Evolutionary conservation across 805 yeast genomes (phyloP).

Genomic region (Zygotorulaspora chibaensis): DNA sequence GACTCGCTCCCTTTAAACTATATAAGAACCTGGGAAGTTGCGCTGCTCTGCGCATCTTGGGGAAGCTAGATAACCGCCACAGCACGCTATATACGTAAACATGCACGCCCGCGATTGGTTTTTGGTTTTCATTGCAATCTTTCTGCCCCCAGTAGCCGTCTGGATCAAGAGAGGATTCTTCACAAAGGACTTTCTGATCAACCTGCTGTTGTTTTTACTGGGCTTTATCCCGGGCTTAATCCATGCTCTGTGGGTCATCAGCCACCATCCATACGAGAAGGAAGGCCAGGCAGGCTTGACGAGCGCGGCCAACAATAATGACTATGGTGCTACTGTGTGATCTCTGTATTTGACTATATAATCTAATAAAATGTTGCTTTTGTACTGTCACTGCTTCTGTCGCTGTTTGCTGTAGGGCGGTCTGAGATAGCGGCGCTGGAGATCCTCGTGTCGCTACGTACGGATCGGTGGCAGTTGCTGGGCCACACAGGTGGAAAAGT

Average conservation of each 20-base stretch:
- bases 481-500: too few species aligned
- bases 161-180: slow-evolving; percentile 58
- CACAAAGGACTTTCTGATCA: slow-evolving; percentile 43
- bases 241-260: slow-evolving; percentile 64
- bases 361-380: not conserved
- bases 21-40: not conserved
- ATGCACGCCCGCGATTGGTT: slow-evolving; percentile 30
- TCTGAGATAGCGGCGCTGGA: too few species aligned
- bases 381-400: too few species aligned
- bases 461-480: too few species aligned
- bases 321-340: slow-evolving; percentile 15
- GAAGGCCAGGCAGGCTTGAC: slow-evolving; percentile 11
- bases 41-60: too few species aligned
- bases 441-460: too few species aligned
- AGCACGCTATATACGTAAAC: not conserved
- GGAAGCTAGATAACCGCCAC: not conserved
- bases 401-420: too few species aligned
- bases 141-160: slow-evolving; percentile 71
- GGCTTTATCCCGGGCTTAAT: slow-evolving; percentile 69
- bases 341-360: not conserved
- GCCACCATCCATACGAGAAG: slow-evolving; percentile 46
- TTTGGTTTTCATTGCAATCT: slow-evolving; percentile 60
- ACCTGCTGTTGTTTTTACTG: slow-evolving; percentile 53
- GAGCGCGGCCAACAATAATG: slow-evolving; percentile 5
- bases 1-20: not conserved